phyloP scores from a whole-genome alignment of 352 stramenopile genomes.

The Globisporangium spinosum region DNA sequence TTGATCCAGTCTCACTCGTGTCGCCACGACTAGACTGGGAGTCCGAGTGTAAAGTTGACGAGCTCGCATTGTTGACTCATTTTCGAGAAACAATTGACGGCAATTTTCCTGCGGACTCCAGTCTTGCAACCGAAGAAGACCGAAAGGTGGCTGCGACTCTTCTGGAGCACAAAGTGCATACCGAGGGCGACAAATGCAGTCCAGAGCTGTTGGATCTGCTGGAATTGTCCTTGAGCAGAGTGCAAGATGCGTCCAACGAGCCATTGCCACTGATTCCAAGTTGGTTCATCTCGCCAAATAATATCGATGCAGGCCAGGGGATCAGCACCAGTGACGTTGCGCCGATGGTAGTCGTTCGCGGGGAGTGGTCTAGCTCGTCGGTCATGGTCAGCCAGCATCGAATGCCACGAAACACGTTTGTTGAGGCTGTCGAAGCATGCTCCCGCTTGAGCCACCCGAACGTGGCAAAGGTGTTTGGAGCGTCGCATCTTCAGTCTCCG shows the following conservation, averaged over 20 bases:
- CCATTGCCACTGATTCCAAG: neutral
- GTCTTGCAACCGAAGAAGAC: neutral
- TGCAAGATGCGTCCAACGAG: neutral
- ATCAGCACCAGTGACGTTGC: neutral
- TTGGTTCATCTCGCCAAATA: neutral
- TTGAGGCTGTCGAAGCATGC: neutral
- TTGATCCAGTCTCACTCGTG: neutral
- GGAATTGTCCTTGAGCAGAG: too few relatives aligned
- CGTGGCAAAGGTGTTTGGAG: conserved; percentile 7
- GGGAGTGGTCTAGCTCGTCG: neutral
- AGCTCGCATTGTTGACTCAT: neutral
- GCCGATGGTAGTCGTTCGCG: neutral
- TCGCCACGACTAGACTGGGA: neutral
- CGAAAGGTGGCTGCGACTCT: neutral
- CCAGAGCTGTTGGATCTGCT: neutral
- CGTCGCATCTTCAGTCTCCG: conserved; percentile 4
- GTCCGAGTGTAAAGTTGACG: neutral
- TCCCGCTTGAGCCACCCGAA: conserved; percentile 1
- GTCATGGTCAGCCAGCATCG: neutral
- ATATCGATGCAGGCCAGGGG: neutral
- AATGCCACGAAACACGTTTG: neutral
- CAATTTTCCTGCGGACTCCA: neutral
- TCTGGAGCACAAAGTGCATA: neutral
- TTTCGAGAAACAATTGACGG: neutral
- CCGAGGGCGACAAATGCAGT: neutral